Evolutionary conservation across 2,329 filamentous ascomycete species (phyloP).

Genomic region (Beauveria sp.): DNA sequence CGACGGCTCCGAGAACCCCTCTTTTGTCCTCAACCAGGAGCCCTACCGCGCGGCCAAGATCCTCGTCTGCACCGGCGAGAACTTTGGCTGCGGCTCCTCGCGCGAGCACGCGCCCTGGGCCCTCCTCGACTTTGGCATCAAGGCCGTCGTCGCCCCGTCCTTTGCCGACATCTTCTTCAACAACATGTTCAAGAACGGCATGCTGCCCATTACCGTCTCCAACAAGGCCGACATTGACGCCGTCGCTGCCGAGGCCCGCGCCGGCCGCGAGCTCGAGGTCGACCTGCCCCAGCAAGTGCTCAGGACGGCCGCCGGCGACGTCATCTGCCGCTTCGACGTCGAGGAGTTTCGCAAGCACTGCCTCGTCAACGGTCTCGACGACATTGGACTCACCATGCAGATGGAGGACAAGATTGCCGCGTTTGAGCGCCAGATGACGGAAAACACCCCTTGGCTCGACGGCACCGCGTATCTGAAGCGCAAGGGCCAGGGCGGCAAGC

Average conservation of each 20-base stretch:
- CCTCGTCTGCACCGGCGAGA: constrained; percentile 80
- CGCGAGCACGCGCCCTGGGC: constrained; percentile 98
- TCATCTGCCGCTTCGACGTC: constrained; percentile 74
- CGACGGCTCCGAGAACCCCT: constrained; percentile 65
- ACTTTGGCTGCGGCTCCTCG: constrained; percentile 91
- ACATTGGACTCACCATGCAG: constrained; percentile 92
- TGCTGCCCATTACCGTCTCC: constrained; percentile 76
- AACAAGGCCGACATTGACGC: constrained; percentile 58
- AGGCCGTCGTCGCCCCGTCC: constrained; percentile 82
- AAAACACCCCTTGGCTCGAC: constrained; percentile 84
- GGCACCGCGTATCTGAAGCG: constrained; percentile 71
- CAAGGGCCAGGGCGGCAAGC: constrained; percentile 44
- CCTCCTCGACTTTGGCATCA: constrained; percentile 91
- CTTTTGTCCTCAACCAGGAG: constrained; percentile 85
- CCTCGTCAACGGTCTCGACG: constrained; percentile 84
- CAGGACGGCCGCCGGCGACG: constrained; percentile 65
- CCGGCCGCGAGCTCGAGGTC: constrained; percentile 78
- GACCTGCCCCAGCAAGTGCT: constrained; percentile 81
- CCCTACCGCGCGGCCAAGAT: constrained; percentile 81
- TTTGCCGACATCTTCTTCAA: constrained; percentile 84
- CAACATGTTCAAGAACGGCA: constrained; percentile 99
- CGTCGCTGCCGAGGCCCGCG: constrained; percentile 69
- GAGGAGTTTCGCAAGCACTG: constrained; percentile 95
- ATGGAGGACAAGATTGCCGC: constrained; percentile 78
- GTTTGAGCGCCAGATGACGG: constrained; percentile 72